phyloP scores from a whole-genome alignment of 768 basidiomycete genomes.

The Phylloporus sp. region DNA sequence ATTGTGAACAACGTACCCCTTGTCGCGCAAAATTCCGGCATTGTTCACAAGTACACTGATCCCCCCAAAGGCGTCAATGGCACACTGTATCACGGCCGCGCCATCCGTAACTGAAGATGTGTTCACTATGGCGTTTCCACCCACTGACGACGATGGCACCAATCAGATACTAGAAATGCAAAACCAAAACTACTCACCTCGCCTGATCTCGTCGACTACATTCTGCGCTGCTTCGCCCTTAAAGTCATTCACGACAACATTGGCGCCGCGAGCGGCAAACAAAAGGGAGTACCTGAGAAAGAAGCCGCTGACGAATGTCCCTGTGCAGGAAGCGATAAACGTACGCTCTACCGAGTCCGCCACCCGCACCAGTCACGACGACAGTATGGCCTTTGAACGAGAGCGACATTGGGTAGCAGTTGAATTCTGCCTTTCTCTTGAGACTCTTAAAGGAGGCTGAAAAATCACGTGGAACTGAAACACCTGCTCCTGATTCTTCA shows the following conservation, averaged over 20 bases:
- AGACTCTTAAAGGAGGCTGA: background rate
- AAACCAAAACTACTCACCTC: conserved; percentile 43
- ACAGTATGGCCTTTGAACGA: conserved; percentile 90
- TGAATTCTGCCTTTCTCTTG: background rate
- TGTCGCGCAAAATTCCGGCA: conserved; percentile 85
- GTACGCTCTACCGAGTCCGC: conserved; percentile 89
- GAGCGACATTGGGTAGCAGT: conserved; percentile 35
- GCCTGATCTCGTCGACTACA: conserved; percentile 84
- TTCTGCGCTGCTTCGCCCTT: conserved; percentile 83
- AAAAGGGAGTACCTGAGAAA: conserved; percentile 74
- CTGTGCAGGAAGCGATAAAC: conserved; percentile 28
- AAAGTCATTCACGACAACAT: conserved; percentile 94
- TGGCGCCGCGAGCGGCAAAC: conserved; percentile 91
- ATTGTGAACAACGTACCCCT: conserved; percentile 46
- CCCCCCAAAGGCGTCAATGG: conserved; percentile 78
- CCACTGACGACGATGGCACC: conserved; percentile 50
- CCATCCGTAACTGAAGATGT: conserved; percentile 87
- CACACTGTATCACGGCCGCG: conserved; percentile 78
- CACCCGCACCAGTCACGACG: conserved; percentile 93
- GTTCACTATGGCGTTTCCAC: conserved; percentile 86
- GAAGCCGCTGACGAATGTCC: background rate
- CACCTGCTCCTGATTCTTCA: background rate
- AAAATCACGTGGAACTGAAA: conserved; percentile 16
- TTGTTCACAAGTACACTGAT: conserved; percentile 94
- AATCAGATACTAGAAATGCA: background rate